Evolutionary conservation across 1,139 yeast species (phyloP).

Genomic region (Schizosaccharomyces versatilis): DNA sequence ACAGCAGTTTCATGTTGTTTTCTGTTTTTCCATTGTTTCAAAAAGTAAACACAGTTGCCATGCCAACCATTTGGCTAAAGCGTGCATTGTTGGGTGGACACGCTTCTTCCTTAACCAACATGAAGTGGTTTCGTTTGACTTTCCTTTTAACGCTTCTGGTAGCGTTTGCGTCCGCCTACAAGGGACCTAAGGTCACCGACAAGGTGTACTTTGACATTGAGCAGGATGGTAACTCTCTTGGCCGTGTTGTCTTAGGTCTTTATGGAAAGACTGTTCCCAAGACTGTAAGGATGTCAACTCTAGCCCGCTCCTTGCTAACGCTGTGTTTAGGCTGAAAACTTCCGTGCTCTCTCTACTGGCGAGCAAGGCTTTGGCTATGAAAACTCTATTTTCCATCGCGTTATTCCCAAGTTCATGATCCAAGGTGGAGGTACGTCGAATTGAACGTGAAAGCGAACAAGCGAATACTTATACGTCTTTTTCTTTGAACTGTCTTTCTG

Average conservation of each 20-base stretch:
- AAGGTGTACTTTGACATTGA: conserved; percentile 63
- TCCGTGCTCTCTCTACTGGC: conserved; percentile 76
- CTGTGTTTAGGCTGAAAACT: conserved; percentile 39
- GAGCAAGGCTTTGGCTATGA: conserved; percentile 56
- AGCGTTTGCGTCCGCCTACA: neutral
- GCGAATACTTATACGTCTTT: neutral
- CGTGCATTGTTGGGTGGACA: neutral
- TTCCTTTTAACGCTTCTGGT: neutral
- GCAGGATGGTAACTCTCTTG: conserved; percentile 52
- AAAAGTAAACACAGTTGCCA: neutral
- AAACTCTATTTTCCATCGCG: conserved; percentile 39
- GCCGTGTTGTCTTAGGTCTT: conserved; percentile 54
- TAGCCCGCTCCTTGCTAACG: conserved; percentile 20
- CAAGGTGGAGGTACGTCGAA: conserved; percentile 56
- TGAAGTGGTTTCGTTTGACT: neutral
- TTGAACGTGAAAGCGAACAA: conserved; percentile 28
- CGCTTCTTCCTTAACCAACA: neutral
- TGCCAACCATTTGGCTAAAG: neutral
- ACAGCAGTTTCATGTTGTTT: too few relatives aligned
- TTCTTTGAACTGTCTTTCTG: neutral
- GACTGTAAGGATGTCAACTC: conserved; percentile 50
- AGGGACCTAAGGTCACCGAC: neutral
- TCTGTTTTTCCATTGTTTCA: too few relatives aligned
- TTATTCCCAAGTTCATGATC: conserved; percentile 60
- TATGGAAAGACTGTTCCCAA: conserved; percentile 82